Base-by-base conservation (phyloP, 768 basidiomycete species). In the Rhodotorula kratochvilovae region DNA sequence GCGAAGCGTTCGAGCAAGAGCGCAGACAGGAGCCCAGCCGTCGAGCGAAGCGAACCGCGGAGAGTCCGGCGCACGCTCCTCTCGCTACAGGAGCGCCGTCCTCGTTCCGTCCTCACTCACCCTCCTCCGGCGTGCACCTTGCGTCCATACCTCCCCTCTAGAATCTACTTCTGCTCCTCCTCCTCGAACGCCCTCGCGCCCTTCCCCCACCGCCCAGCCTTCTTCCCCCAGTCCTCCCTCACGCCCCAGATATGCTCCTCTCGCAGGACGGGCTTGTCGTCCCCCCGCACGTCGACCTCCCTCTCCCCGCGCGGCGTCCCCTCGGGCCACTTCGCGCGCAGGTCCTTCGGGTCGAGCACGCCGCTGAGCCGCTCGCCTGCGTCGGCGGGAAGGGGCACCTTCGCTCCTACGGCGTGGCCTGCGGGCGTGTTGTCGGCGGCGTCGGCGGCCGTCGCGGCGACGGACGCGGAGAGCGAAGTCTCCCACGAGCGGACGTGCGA, bases 401-500 rank as follows among this genome's bases (percentile, higher is more conserved):
- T 67, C 6, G 60, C 62, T 29, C 71, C 71, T 29, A 72, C 60
- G 17, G 55, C 42, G 39, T 70, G 65, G 0, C 39, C 58, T 4
- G 36, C 21, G 1, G 51, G n/a, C 17, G 65, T 53, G 16, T 45
- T 6, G 19, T 56, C 33, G 21, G 65, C 57, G 16, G 51, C 11
- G 19, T 56, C 33, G 21, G 67, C n/a, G 0, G 58, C 25, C 1
- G 62, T 11, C 4, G 13, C 25, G 5, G 43, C 13, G 35, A 21
- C 45, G 19, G 16, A 27, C 21, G 59, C 10, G 8, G 51, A n/a
- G 39, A 53, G 25, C 2, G 59, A 16, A 16, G 56, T 63, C 58
- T 78, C 77, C 77, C 77, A 78, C 5, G 68, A 73, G 23, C 77
- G 63, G 11, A 69, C 57, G 21, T 63, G 57, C 5, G 71, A 60